These are phyloP conservation scores for Ophiostoma pallidulum DNA, from an alignment of 2,329 filamentous ascomycete genomes.

Conservation along the genomic window DNA sequence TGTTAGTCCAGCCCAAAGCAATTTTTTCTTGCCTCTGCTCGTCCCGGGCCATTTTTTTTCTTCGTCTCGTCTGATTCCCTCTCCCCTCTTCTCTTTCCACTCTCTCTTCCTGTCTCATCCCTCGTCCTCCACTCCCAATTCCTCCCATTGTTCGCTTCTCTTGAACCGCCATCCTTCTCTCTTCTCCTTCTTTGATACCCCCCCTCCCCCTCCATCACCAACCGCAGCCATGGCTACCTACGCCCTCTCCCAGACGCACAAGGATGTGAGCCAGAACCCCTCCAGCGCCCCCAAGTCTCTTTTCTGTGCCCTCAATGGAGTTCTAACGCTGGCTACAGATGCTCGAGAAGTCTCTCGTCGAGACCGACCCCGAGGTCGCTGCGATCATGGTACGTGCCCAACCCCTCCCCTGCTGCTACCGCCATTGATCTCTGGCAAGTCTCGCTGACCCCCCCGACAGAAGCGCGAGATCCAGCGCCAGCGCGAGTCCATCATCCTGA, in stretches of 20 bases:
- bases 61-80: conserved; percentile 12
- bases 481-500: conserved; percentile 96
- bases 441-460: conserved; percentile 32
- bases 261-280: conserved; percentile 15
- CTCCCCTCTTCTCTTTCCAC: neutral
- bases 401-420: neutral
- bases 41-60: conserved; percentile 18
- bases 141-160: neutral
- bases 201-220: neutral
- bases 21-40: conserved; percentile 7
- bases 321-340: conserved; percentile 47
- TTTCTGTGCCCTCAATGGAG: neutral
- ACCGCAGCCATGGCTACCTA: conserved; percentile 21
- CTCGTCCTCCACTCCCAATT: neutral
- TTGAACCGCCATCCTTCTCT: neutral
- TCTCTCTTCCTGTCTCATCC: neutral
- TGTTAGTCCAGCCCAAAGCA: conserved; percentile 7
- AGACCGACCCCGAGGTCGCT: conserved; percentile 88
- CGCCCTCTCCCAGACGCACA: conserved; percentile 16
- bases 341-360: conserved; percentile 89
- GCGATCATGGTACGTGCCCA: conserved; percentile 74
- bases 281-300: too few species aligned
- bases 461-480: conserved; percentile 93
- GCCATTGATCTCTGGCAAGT: neutral
- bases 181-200: neutral